Evolutionary conservation across 768 basidiomycete genomes (phyloP).

Genomic region (Lanmaoa rubissima): DNA sequence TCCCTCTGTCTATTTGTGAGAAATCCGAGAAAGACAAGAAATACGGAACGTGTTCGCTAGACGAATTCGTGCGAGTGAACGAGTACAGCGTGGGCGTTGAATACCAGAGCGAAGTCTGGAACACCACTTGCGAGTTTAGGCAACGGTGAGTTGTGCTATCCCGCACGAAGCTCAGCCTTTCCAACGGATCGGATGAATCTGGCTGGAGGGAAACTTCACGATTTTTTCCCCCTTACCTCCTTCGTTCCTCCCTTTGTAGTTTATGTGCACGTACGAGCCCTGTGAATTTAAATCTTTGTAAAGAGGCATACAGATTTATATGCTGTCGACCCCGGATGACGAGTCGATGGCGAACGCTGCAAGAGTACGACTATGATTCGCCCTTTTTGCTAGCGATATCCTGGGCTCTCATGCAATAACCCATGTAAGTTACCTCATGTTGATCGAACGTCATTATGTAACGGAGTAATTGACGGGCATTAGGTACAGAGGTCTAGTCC

Average conservation of each 20-base stretch:
- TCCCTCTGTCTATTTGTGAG: slow-evolving; percentile 37
- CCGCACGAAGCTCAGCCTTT: not conserved
- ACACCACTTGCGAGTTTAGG: slow-evolving; percentile 33
- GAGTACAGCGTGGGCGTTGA: slow-evolving; percentile 20
- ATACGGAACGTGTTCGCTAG: slow-evolving; percentile 39
- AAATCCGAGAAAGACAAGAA: slow-evolving; percentile 24
- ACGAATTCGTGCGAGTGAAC: slow-evolving; percentile 33
- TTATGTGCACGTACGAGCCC: not conserved
- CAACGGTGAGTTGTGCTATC: not conserved
- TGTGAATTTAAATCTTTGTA: too few species aligned
- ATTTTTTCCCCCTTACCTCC: too few species aligned
- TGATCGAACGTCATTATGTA: too few species aligned
- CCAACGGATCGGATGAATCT: not conserved
- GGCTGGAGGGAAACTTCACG: not conserved
- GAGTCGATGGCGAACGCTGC: too few species aligned
- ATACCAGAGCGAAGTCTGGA: slow-evolving; percentile 36
- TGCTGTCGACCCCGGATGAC: not conserved
- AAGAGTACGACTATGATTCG: too few species aligned
- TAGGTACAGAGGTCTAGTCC: too few species aligned
- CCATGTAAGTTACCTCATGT: too few species aligned
- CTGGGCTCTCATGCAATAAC: too few species aligned
- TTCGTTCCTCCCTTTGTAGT: not conserved
- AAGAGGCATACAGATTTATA: not conserved
- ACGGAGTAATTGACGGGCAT: too few species aligned
- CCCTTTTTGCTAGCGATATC: too few species aligned